A percentile compares a stretch with the other conserved stretches of the same genome.
Conservation (phyloP, 1,284 basidiomycete species). For the Afroboletus lepidellus region DNA sequence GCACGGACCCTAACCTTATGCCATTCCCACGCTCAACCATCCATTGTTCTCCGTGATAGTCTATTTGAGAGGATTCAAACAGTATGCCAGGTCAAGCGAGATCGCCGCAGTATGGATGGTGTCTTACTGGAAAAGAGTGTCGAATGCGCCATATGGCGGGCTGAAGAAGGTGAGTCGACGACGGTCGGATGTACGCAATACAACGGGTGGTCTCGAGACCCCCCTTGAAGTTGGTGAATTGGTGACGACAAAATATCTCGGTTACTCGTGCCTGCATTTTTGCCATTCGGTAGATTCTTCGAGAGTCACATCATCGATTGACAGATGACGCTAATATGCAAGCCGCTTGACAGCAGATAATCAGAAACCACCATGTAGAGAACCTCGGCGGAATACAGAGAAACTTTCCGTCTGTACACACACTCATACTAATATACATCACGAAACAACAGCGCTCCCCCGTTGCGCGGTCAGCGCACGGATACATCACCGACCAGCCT, state of each 20-base stretch:
- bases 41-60: conserved; percentile 20
- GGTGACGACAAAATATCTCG: conserved; percentile 15
- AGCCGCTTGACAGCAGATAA: no score
- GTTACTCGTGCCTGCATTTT: conserved; percentile 3
- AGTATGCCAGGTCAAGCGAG: neutral
- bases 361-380: no score
- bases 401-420: no score
- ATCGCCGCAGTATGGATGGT: neutral
- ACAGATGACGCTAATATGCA: no score
- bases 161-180: neutral
- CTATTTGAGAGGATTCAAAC: neutral
- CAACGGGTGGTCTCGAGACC: conserved; percentile 29
- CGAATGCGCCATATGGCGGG: neutral
- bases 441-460: no score
- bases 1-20: conserved; percentile 43
- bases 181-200: neutral
- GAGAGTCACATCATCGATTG: neutral
- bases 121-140: neutral
- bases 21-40: conserved; percentile 31
- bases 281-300: neutral
- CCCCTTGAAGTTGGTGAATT: conserved; percentile 18
- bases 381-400: no score
- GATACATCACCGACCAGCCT: neutral
- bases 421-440: neutral
- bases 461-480: neutral